Evolutionary conservation across 2,329 filamentous ascomycete species (phyloP).

Genomic region (Penicillium sp.): DNA sequence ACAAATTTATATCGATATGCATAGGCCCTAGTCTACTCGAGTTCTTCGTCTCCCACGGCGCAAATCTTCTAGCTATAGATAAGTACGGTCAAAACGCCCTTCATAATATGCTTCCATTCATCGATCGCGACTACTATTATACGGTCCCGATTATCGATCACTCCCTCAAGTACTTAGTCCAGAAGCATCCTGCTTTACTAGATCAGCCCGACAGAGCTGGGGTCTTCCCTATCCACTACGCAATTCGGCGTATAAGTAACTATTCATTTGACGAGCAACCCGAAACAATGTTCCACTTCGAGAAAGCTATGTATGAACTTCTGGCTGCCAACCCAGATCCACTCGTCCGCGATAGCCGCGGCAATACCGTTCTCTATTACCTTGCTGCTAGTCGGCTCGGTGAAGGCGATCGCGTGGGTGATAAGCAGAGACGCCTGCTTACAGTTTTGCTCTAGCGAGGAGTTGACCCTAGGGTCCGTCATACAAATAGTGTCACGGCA

Average conservation of each 20-base stretch:
- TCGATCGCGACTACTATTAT: background rate
- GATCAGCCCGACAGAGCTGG: constrained; percentile 12
- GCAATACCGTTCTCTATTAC: constrained; percentile 22
- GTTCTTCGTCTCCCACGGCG: constrained; percentile 11
- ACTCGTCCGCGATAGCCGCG: constrained; percentile 12
- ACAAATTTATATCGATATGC: background rate
- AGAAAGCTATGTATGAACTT: constrained; percentile 3
- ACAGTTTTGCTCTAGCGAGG: background rate
- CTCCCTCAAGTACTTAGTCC: constrained; percentile 4
- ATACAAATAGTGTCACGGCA: background rate
- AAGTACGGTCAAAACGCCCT: constrained; percentile 17
- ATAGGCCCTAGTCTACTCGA: background rate
- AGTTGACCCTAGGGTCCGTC: constrained; percentile 3
- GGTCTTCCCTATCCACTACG: background rate
- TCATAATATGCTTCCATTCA: constrained; percentile 11
- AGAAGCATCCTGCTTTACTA: constrained; percentile 3
- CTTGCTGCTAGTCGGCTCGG: constrained; percentile 12
- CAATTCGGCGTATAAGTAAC: constrained; percentile 1
- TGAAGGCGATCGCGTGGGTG: background rate
- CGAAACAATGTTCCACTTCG: background rate
- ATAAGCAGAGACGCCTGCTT: constrained; percentile 6
- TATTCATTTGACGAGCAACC: background rate
- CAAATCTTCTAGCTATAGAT: constrained; percentile 16
- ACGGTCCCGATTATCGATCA: background rate
- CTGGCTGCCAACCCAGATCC: constrained; percentile 10